A percentile compares a stretch with the other conserved stretches of the same genome.
Conservation (phyloP, 202 grass and related monocot genomes). For the Carex sylvatica region DNA sequence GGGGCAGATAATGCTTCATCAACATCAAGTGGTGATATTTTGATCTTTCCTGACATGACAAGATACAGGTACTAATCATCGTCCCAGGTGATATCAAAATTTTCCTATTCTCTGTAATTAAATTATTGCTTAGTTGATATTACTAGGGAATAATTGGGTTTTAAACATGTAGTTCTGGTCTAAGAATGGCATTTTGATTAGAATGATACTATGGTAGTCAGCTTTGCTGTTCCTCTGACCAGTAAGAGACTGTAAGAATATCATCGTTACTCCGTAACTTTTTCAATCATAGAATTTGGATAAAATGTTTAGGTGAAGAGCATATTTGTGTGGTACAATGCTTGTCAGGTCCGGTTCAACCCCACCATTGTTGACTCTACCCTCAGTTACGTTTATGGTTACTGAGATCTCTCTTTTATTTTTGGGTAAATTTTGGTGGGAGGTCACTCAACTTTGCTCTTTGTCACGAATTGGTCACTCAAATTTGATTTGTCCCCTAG, state of each 20-base stretch:
- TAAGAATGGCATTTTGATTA: not conserved
- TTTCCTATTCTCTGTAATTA: not conserved
- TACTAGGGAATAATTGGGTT: conserved; percentile 23
- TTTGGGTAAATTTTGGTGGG: too few relatives aligned
- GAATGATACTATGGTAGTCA: not conserved
- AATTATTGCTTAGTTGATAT: conserved; percentile 11
- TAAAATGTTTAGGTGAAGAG: not conserved
- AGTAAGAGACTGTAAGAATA: not conserved
- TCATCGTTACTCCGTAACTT: not conserved
- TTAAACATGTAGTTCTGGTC: conserved; percentile 24
- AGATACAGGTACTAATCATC: conserved; percentile 68
- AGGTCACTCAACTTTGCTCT: too few relatives aligned
- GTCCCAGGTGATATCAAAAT: conserved; percentile 21
- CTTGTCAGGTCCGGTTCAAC: not conserved
- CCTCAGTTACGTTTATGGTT: not conserved
- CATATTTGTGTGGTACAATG: not conserved
- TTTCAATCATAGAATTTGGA: not conserved
- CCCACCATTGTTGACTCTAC: not conserved
- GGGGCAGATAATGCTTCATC: conserved; percentile 57
- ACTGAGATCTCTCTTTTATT: not conserved
- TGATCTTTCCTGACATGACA: conserved; percentile 98
- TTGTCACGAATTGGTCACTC: too few relatives aligned
- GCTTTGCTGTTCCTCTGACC: not conserved
- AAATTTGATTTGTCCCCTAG: too few relatives aligned
- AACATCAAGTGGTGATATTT: conserved; percentile 69